These are phyloP conservation scores for Dothideomycetes sp. DNA, from an alignment of 2,329 filamentous ascomycete genomes.

Conservation along the genomic window DNA sequence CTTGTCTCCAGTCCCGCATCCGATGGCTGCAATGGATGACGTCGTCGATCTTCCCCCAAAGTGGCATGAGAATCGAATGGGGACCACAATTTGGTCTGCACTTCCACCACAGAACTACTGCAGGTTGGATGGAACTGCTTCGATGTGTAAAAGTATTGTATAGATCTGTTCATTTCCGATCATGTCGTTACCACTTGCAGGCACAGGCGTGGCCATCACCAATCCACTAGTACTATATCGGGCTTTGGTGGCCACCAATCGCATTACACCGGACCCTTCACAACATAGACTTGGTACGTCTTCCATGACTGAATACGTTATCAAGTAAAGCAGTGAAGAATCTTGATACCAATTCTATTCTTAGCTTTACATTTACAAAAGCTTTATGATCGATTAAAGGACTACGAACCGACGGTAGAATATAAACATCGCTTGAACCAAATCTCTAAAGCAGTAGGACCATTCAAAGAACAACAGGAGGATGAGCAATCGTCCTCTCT, in stretches of 20 bases:
- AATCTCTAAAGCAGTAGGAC: constrained; percentile 37
- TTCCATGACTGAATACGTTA: neutral
- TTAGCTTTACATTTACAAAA: constrained; percentile 63
- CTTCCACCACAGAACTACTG: no score
- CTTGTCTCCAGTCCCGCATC: no score
- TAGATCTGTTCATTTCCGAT: neutral
- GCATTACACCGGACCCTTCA: constrained; percentile 57
- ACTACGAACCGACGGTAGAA: constrained; percentile 63
- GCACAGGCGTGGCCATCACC: constrained; percentile 35
- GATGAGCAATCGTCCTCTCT: constrained; percentile 11
- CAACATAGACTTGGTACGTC: constrained; percentile 50
- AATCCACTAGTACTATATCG: constrained; percentile 71
- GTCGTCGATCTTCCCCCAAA: neutral
- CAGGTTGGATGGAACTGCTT: neutral
- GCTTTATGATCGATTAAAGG: constrained; percentile 63
- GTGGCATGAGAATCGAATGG: neutral
- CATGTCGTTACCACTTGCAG: constrained; percentile 9
- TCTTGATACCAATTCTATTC: constrained; percentile 13
- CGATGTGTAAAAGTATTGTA: no score
- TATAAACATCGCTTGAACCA: constrained; percentile 56
- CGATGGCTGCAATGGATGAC: neutral
- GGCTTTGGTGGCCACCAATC: constrained; percentile 54
- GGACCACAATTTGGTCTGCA: no score
- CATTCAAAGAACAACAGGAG: constrained; percentile 9
- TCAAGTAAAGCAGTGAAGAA: neutral